Percentiles rank a stretch among this genome's conserved stretches.
phyloP scores from a whole-genome alignment of 352 stramenopile genomes.

The Globisporangium mamillatum region DNA sequence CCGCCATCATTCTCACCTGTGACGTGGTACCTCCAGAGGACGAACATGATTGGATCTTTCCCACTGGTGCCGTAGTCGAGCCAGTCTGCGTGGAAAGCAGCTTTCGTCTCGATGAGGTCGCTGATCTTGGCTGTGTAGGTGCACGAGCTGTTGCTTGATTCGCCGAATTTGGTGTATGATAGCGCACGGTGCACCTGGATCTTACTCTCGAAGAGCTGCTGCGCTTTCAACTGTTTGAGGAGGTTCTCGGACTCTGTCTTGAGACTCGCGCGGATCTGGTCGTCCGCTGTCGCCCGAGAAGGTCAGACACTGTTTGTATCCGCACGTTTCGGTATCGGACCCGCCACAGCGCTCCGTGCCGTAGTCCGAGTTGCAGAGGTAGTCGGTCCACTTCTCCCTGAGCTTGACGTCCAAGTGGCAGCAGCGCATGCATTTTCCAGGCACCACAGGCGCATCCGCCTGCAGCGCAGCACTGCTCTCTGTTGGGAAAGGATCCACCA shows the following conservation, averaged over 20 bases:
- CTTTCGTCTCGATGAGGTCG: constrained; percentile 11
- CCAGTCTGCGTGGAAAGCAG: constrained; percentile 10
- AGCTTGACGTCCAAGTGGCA: constrained; percentile 22
- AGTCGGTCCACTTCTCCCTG: constrained; percentile 24
- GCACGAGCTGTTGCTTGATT: constrained; percentile 7
- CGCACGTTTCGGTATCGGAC: constrained; percentile 8
- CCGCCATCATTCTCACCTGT: constrained; percentile 6
- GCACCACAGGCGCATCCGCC: background rate
- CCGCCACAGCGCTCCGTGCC: constrained; percentile 23
- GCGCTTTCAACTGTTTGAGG: background rate
- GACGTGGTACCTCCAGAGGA: constrained; percentile 23
- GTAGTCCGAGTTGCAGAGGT: constrained; percentile 22
- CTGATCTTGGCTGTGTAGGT: constrained; percentile 3
- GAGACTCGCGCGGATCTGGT: constrained; percentile 6
- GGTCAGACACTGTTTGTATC: constrained; percentile 15
- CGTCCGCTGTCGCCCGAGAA: background rate
- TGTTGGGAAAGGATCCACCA: background rate
- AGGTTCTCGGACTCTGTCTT: constrained; percentile 11
- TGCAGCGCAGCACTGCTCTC: constrained; percentile 5
- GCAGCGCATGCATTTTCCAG: constrained; percentile 19
- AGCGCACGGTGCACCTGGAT: constrained; percentile 21
- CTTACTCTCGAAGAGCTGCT: constrained; percentile 13
- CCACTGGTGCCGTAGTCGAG: background rate
- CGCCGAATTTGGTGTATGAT: constrained; percentile 12
- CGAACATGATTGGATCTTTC: constrained; percentile 13